These are phyloP conservation scores for Neonectria ditissima DNA, from an alignment of 2,329 filamentous ascomycete species.

Conservation along the genomic window DNA sequence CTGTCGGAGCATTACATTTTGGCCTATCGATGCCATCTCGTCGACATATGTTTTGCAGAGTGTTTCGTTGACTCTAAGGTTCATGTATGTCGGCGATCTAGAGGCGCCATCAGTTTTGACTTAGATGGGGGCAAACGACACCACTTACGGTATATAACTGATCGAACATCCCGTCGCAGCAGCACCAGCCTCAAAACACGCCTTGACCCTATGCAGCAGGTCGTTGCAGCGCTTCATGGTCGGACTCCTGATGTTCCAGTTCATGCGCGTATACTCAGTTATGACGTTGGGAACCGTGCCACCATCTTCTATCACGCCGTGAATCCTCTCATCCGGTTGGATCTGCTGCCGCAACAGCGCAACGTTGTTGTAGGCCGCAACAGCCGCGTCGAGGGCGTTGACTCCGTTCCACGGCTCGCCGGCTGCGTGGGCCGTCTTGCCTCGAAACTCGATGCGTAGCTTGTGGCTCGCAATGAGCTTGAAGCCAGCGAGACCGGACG, in stretches of 20 bases:
- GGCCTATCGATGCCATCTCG: conserved; percentile 56
- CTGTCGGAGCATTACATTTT: conserved; percentile 45
- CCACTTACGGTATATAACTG: conserved; percentile 53
- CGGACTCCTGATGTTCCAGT: conserved; percentile 29
- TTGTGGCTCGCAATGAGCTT: conserved; percentile 30
- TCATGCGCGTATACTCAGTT: conserved; percentile 26
- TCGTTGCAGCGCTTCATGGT: conserved; percentile 21
- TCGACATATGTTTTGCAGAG: conserved; percentile 57
- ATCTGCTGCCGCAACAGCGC: conserved; percentile 40
- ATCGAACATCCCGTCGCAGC: conserved; percentile 52
- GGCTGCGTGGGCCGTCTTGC: conserved; percentile 31
- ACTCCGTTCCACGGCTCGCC: conserved; percentile 37
- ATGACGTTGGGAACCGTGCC: conserved; percentile 31
- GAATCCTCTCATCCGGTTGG: conserved; percentile 36
- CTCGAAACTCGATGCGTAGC: conserved; percentile 24
- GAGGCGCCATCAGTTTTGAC: not conserved
- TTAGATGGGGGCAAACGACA: no score
- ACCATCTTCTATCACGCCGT: conserved; percentile 36
- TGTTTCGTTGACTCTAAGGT: conserved; percentile 58
- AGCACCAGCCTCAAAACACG: conserved; percentile 53
- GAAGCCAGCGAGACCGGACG: conserved; percentile 22
- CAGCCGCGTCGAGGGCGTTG: conserved; percentile 37
- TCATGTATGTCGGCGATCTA: conserved; percentile 55
- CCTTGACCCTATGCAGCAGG: conserved; percentile 45
- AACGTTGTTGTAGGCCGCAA: conserved; percentile 32